Evolutionary conservation across 2,329 filamentous ascomycete species (phyloP).

Genomic region (Fusarium hostae): DNA sequence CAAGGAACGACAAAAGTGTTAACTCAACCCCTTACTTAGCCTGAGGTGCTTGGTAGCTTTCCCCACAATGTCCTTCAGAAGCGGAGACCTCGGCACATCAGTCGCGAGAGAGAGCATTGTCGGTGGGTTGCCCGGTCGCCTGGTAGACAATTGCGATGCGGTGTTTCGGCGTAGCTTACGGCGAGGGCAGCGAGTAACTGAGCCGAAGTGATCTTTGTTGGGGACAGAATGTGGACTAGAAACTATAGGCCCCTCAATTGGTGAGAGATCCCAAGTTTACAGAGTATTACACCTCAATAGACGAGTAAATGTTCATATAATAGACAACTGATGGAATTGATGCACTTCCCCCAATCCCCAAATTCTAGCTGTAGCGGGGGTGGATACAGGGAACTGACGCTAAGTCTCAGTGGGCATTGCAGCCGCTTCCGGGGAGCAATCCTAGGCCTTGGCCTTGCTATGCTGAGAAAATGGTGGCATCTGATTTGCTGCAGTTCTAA

Average conservation of each 20-base stretch:
- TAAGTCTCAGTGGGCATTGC: slow-evolving; percentile 33
- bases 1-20: slow-evolving; percentile 11
- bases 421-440: slow-evolving; percentile 39
- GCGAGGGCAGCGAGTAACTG: slow-evolving; percentile 27
- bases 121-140: slow-evolving; percentile 43
- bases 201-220: neutral
- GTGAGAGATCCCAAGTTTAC: neutral
- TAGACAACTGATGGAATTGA: neutral
- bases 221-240: neutral
- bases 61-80: slow-evolving; percentile 33
- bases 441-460: slow-evolving; percentile 6
- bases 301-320: neutral
- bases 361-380: slow-evolving; percentile 31
- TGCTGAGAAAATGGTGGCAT: slow-evolving; percentile 45
- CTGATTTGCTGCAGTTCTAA: slow-evolving; percentile 38
- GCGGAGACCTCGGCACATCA: slow-evolving; percentile 45
- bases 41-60: neutral
- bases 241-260: neutral
- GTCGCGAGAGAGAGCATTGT: slow-evolving; percentile 19
- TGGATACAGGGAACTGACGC: slow-evolving; percentile 33
- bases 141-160: slow-evolving; percentile 22
- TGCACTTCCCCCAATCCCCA: slow-evolving; percentile 16
- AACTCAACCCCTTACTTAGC: neutral
- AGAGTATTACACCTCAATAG: neutral
- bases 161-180: slow-evolving; percentile 44